Evolutionary conservation across 129 eudicot genomes (phyloP), one percentile per base, ranked within the genome.

Genomic region (Gnaphalium uliginosum): DNA sequence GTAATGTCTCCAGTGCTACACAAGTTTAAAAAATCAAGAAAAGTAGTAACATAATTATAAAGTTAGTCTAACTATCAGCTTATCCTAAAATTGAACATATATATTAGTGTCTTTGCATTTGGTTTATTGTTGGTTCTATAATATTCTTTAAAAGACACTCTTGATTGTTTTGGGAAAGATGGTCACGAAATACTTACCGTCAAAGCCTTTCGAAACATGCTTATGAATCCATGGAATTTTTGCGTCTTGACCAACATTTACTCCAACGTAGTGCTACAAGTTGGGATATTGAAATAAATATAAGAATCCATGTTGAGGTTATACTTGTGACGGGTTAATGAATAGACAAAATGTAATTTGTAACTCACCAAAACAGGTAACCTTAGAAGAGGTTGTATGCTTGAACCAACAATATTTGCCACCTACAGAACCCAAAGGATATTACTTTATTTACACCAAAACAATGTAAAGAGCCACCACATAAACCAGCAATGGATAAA

Each of bases 331-430:
- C 6, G 33, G 3, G 39, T 32, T 53, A 19, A 50, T 43, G 5
- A 29, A 67, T 54, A 4, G 51, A 37, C 29, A 13, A 18, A 13
- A 22, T 22, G 2, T 11, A 5, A 8, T 37, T 37, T 24, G 7
- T 46, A 26, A 58, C 84, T 78, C 53, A 90, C 93, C 90, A 84
- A 64, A 17, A 90, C 32, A 26, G 85, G 32, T 19, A 83, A 4
- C 77, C 82, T 90, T 76, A 80, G 82, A 63, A 86, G 85, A 78
- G 96, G 93, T 59, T 90, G 96, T 75, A 90, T 88, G 77, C 83
- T 84, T 26, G 96, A 90, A 62, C 85, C 61, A 21, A 90, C 87
- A 63, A 90, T 80, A 78, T 81, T 90, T 78, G 88, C 93, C 80
- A 81, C 93, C 93, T 90, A 83, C 62, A 54, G 22, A 75, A 51